A percentile compares a stretch with the other conserved stretches of the same genome.
Conservation (phyloP, 345 rosid species). For the Pugionium cornutum region DNA sequence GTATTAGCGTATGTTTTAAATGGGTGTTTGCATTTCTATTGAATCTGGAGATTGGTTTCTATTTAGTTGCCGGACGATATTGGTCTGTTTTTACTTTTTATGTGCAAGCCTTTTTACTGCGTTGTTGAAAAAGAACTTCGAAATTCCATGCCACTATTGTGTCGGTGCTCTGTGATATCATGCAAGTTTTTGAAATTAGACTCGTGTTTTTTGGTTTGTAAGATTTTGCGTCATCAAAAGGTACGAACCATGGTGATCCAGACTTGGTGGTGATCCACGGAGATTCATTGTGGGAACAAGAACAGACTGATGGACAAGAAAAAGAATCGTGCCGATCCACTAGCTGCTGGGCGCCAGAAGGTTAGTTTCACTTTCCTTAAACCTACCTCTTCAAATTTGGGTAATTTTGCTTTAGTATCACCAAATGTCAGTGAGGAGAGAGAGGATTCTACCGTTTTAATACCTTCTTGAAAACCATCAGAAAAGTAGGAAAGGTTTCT, state of each 20-base stretch:
- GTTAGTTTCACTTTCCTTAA: conserved; percentile 38
- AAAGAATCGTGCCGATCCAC: conserved; percentile 83
- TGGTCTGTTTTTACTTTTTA: background rate
- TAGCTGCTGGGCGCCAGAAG: conserved; percentile 94
- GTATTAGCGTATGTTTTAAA: background rate
- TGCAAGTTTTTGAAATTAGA: conserved; percentile 13
- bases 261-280: conserved; percentile 38
- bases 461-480: conserved; percentile 11
- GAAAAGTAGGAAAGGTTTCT: conserved; percentile 11
- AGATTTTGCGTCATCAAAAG: conserved; percentile 22
- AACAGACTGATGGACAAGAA: conserved; percentile 78
- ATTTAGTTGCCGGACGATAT: conserved; percentile 20
- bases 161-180: conserved; percentile 34
- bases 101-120: background rate
- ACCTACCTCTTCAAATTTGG: background rate
- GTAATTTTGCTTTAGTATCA: background rate
- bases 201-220: background rate
- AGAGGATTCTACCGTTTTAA: conserved; percentile 12
- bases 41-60: conserved; percentile 26
- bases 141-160: conserved; percentile 9
- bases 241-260: conserved; percentile 41
- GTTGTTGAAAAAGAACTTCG: background rate
- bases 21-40: background rate
- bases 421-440: conserved; percentile 6
- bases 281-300: conserved; percentile 36